Evolutionary conservation across 768 basidiomycete species (phyloP).

Genomic region (Lentinula lateritia): DNA sequence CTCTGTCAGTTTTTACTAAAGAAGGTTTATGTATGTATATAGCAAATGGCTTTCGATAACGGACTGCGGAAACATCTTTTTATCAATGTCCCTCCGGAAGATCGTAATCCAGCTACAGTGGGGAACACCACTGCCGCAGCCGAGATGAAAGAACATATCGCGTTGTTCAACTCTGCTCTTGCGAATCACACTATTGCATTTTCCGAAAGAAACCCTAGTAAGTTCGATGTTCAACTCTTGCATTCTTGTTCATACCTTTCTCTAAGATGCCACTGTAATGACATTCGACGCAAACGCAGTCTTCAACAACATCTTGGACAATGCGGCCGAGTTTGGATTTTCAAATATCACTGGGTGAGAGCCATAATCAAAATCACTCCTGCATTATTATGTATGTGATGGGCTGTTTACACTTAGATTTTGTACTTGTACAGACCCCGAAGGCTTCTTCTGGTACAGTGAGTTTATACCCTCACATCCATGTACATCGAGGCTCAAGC

Average conservation of each 20-base stretch:
- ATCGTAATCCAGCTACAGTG: conserved; percentile 37
- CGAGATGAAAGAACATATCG: conserved; percentile 31
- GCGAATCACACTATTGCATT: conserved; percentile 28
- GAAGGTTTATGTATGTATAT: neutral
- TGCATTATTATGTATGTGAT: neutral
- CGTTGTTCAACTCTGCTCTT: conserved; percentile 37
- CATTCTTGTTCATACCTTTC: neutral
- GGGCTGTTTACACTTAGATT: conserved; percentile 25
- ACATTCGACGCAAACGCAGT: conserved; percentile 46
- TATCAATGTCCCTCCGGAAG: conserved; percentile 51
- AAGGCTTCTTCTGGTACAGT: conserved; percentile 50
- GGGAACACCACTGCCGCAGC: conserved; percentile 29
- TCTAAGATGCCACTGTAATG: conserved; percentile 31
- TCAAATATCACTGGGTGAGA: conserved; percentile 41
- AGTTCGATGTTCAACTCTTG: neutral
- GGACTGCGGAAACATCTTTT: conserved; percentile 45
- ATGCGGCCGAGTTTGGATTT: conserved; percentile 36
- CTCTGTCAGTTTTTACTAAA: no score
- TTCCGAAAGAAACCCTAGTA: conserved; percentile 28
- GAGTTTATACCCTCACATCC: conserved; percentile 14
- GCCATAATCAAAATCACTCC: neutral
- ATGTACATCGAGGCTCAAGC: neutral
- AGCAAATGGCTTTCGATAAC: conserved; percentile 34
- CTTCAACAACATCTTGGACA: conserved; percentile 42
- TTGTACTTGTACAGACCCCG: conserved; percentile 40